These are phyloP conservation scores for Borealophlyctis nickersoniae DNA, from an alignment of 192 early-diverging fungal genomes.

Conservation along the genomic window DNA sequence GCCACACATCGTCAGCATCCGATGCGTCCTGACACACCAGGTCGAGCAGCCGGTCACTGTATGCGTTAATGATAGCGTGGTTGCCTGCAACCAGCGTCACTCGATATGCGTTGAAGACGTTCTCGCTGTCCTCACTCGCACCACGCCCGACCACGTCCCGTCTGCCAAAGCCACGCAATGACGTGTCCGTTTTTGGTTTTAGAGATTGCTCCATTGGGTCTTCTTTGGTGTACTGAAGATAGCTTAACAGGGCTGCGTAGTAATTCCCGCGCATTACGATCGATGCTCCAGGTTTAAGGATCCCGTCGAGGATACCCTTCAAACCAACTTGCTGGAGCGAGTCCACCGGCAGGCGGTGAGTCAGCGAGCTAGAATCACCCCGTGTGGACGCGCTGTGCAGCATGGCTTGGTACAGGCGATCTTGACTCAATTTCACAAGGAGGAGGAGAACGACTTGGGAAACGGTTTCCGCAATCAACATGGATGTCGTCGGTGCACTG, in stretches of 20 bases:
- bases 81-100: conserved; percentile 20
- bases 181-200: no score
- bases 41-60: conserved; percentile 73
- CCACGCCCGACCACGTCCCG: no score
- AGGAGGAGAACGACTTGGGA: conserved; percentile 57
- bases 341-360: conserved; percentile 31
- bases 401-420: conserved; percentile 51
- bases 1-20: conserved; percentile 76
- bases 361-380: conserved; percentile 10
- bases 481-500: conserved; percentile 32
- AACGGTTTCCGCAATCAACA: conserved; percentile 49
- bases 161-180: no score
- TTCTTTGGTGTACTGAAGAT: conserved; percentile 60
- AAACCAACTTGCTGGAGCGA: conserved; percentile 35
- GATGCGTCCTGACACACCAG: conserved; percentile 76
- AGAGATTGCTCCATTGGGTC: conserved; percentile 11
- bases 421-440: conserved; percentile 53
- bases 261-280: conserved; percentile 70
- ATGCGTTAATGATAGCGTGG: conserved; percentile 23
- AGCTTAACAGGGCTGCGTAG: conserved; percentile 72
- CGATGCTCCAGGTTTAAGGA: conserved; percentile 55
- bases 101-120: not conserved
- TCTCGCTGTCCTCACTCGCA: not conserved
- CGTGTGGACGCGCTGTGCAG: conserved; percentile 38
- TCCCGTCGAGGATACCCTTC: conserved; percentile 57